Evolutionary conservation across 192 early-diverging fungal species (phyloP), one percentile per base, ranked within the genome.

Genomic region (Coemansia sp.): DNA sequence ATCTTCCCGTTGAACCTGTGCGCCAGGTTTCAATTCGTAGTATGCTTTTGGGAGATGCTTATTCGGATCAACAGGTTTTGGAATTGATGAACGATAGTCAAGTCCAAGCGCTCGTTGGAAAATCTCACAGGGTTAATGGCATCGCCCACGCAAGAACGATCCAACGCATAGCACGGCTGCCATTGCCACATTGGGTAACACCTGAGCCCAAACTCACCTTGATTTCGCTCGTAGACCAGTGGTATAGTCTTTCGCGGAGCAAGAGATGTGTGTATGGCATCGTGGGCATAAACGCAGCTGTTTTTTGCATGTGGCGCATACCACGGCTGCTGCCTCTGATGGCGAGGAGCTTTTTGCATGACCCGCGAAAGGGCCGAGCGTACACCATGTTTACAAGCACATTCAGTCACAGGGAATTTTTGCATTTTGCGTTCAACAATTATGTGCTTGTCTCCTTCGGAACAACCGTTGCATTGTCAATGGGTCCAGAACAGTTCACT

Each of bases 341-440:
- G 92, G 55, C 62, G 9, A 81, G 85, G 20, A 80, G 86, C 74
- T 96, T 96, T 68, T 61, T 89, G 56, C 92, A 96, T 70, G 84
- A 93, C 38, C 91, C 95, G 9, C 72, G 83, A 6, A 84, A 85
- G 3, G 84, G 83, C 0, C 79, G 79, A 7, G 86, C 87, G 13
- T 85, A 90, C 59, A 96, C 93, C 7, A 60, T 96, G 46, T 60
- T 96, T 35, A 93, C 95, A 1, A 85, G 84, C 36, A 81, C 84
- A 23, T 95, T 96, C 65, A 90, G 88, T 23, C 95, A 96, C 54
- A 75, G 84, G 43, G 83, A 82, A 11, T 42, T 91, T 8, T 78
- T 87, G 82, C 95, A 95, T 71, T 83, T 94, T 57, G 70, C 66
- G 8, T 88, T 95, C 76, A 95, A 95, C 75, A 92, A 89, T 84